phyloP scores from a whole-genome alignment of 2,329 filamentous ascomycete species.

The Lasiodiplodia sp. region DNA sequence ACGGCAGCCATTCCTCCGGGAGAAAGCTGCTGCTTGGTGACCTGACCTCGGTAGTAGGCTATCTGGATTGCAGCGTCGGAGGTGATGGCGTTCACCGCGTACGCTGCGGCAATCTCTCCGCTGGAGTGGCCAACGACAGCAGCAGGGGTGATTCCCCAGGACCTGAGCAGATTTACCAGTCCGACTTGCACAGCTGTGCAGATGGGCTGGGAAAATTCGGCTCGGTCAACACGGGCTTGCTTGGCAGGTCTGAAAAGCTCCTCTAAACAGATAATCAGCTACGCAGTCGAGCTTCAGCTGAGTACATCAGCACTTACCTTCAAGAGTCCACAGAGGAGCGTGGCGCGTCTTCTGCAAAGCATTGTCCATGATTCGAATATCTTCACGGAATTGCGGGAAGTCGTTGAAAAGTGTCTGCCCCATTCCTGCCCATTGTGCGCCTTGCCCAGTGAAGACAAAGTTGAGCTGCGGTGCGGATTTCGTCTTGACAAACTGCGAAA shows the following conservation, averaged over 20 bases:
- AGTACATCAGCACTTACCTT: neutral
- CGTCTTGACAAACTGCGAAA: neutral
- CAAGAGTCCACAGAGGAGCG: constrained; percentile 5
- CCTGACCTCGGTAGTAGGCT: constrained; percentile 29
- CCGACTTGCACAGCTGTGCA: constrained; percentile 30
- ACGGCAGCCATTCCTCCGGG: constrained; percentile 19
- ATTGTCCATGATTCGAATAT: constrained; percentile 2
- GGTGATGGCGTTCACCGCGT: constrained; percentile 17
- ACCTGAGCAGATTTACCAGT: constrained; percentile 18
- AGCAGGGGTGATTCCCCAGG: constrained; percentile 7
- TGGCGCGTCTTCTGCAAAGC: neutral
- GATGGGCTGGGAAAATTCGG: constrained; percentile 31
- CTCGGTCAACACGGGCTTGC: neutral
- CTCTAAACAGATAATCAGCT: neutral
- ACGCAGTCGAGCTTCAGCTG: too few species aligned
- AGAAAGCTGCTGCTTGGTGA: constrained; percentile 30
- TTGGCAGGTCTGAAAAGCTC: constrained; percentile 15
- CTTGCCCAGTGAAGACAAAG: constrained; percentile 31
- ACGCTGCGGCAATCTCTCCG: constrained; percentile 31
- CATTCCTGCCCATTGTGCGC: constrained; percentile 22
- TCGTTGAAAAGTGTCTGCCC: constrained; percentile 3
- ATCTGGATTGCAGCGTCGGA: constrained; percentile 18
- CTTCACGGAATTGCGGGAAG: neutral
- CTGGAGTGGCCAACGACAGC: constrained; percentile 29
- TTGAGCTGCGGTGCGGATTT: neutral